Percentiles rank a stretch among this genome's conserved stretches.
Conservation (phyloP, 2,329 filamentous ascomycete species). For the Emericellopsis atlantica region DNA sequence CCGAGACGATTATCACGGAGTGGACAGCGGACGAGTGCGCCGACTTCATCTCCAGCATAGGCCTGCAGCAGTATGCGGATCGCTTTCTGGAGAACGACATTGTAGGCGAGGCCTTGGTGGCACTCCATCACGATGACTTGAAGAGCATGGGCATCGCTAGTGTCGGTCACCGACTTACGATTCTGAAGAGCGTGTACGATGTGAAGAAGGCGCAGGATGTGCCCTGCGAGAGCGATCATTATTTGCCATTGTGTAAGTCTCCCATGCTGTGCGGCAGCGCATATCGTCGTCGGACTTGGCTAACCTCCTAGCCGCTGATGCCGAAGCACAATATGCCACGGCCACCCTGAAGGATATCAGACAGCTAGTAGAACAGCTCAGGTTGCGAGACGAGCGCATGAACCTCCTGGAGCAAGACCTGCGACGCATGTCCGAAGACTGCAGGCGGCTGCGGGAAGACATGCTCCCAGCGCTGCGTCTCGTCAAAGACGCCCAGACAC, state of each 20-base stretch:
- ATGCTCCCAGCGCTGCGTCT: constrained; percentile 81
- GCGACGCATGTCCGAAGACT: constrained; percentile 75
- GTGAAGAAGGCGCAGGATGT: constrained; percentile 91
- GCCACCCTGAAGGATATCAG: constrained; percentile 91
- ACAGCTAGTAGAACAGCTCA: constrained; percentile 78
- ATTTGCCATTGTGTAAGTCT: constrained; percentile 69
- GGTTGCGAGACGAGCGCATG: constrained; percentile 83
- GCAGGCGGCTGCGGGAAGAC: constrained; percentile 78
- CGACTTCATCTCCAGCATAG: constrained; percentile 72
- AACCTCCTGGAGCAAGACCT: constrained; percentile 72
- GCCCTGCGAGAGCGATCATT: constrained; percentile 83
- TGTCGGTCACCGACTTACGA: constrained; percentile 86
- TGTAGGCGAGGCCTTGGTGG: constrained; percentile 79
- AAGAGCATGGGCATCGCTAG: constrained; percentile 91
- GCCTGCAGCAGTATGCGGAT: constrained; percentile 71
- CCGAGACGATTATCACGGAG: constrained; percentile 64
- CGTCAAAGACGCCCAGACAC: constrained; percentile 83
- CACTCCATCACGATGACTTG: constrained; percentile 81
- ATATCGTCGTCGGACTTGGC: neutral
- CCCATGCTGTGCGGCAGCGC: neutral
- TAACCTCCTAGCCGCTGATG: constrained; percentile 61
- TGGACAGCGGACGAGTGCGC: constrained; percentile 83
- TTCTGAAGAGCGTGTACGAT: constrained; percentile 92
- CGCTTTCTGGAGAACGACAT: constrained; percentile 87
- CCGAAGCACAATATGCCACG: constrained; percentile 70